Conservation (phyloP, 495 filamentous ascomycete species). For the Opeltia flavorubescens region DNA sequence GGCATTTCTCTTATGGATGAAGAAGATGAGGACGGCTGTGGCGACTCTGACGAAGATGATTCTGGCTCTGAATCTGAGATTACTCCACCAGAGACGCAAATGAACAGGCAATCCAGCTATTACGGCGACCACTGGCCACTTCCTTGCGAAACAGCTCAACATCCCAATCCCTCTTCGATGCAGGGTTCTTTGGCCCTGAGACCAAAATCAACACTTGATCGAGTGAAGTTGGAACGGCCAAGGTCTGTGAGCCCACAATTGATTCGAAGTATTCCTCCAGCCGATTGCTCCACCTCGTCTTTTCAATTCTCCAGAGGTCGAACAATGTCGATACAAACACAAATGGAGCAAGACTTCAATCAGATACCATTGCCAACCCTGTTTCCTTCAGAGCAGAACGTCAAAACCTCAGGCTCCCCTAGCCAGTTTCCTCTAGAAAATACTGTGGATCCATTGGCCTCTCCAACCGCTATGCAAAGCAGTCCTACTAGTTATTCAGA, state of each 20-base stretch:
- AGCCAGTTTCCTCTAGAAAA: neutral
- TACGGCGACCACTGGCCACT: conserved; percentile 4
- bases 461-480: neutral
- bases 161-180: neutral
- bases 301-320: neutral
- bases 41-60: conserved; percentile 1
- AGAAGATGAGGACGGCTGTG: conserved; percentile 1
- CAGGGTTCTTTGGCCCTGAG: neutral
- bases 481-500: neutral
- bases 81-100: neutral
- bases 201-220: neutral
- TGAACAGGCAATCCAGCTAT: neutral
- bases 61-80: conserved; percentile 1
- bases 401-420: neutral
- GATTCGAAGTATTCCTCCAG: neutral
- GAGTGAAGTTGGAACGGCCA: conserved; percentile 1
- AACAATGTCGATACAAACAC: neutral
- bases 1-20: neutral
- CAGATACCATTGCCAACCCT: neutral
- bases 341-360: conserved; percentile 1
- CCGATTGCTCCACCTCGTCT: neutral
- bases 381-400: neutral
- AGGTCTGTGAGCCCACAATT: neutral
- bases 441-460: neutral
- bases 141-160: conserved; percentile 1